Evolutionary conservation across 1,284 basidiomycete genomes (phyloP), one percentile per base, ranked within the genome.

Genomic region (Meripilus lineatus): DNA sequence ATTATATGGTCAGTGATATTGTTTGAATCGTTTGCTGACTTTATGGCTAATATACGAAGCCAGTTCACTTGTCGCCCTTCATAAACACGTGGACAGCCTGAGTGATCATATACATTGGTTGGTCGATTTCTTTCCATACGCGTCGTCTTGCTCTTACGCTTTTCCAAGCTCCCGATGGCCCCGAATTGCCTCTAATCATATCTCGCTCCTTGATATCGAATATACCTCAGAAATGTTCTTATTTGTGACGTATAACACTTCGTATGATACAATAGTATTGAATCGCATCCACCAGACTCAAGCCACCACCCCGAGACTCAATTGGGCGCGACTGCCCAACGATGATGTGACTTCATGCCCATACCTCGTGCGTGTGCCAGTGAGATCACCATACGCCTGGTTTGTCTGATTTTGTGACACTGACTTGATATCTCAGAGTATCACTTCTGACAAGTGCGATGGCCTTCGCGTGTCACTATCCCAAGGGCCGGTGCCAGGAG

Each of bases 381-480:
- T 86, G 53, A 42, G 70, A 65, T 32, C n/a, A n/a, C 32, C 23
- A 24, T 44, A 21, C n/a, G 24, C 10, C 32, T 33, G 26, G 17
- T 11, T 24, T 6, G 15, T n/a, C 24, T 28, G 25, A 11, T 18
- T 23, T 5, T 23, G 4, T 18, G 18, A 5, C 15, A 22, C 15
- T 38, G 18, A 35, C 15, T 7, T 15, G 18, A 7, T 32, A 35
- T 6, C 35, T 20, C 49, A 91, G 92, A 89, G 13, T 77, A 75
- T 42, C 89, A 92, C 0, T 97, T 97, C 75, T 66, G 99, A 38
- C 93, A 96, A 65, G 95, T 45, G 89, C 84, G 2, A 96, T 98
- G 50, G 90, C 98, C 32, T 95, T 98, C 57, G 92, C 93, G 0
- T 93, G 90, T 56, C 88, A 94, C 59, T 97, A 84, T 57, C 79